Evolutionary conservation across 495 filamentous ascomycete genomes (phyloP), one percentile per base, ranked within the genome.

Genomic region (Tuber aestivum): DNA sequence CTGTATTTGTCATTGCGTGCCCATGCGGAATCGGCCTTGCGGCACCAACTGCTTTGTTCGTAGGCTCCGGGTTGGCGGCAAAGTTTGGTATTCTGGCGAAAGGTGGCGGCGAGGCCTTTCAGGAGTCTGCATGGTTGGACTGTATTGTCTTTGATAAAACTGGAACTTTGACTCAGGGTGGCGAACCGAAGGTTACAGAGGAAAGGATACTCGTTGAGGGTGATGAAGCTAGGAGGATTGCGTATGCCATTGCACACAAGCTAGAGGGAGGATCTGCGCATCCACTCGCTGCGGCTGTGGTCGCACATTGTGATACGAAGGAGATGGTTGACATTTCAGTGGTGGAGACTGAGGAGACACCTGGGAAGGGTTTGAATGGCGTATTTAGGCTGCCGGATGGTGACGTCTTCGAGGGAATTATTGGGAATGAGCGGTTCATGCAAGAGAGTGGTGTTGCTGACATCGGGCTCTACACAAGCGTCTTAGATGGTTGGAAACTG

Each of bases 121-220:
- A 98, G 84, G 94, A 96, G 85, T 94, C 95, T 18, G 96, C 93
- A 77, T 87, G 87, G 6, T 87, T 97, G 10, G 92, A 96, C 82
- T 91, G 90, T 73, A 89, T 97, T 35, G 93, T 97, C 21, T 97
- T 98, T 80, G 95, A 98, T 86, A 98, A 98, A 86, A 98, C 95
- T 0, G 95, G 95, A 0, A 98, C 95, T 1, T 85, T 98, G 70
- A 98, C 95, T 0, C 86, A 92, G 79, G 95, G 95, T 48, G 93
- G 92, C 45, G 91, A 94, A 73, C 89, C 94, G 0, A 90, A 85
- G 14, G 91, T 98, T 38, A 92, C 93, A 0, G 91, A 96, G 69
- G 88, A 91, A 73, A 86, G 90, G 78, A 78, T 90, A 35, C 83
- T 90, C 69, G 85, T 85, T 7, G 84, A 86, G 23, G 76, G 83